Percentiles rank a stretch among this genome's conserved stretches.
These are phyloP conservation scores for Xylaria sp. DNA, from an alignment of 2,329 filamentous ascomycete genomes.

Conservation along the genomic window DNA sequence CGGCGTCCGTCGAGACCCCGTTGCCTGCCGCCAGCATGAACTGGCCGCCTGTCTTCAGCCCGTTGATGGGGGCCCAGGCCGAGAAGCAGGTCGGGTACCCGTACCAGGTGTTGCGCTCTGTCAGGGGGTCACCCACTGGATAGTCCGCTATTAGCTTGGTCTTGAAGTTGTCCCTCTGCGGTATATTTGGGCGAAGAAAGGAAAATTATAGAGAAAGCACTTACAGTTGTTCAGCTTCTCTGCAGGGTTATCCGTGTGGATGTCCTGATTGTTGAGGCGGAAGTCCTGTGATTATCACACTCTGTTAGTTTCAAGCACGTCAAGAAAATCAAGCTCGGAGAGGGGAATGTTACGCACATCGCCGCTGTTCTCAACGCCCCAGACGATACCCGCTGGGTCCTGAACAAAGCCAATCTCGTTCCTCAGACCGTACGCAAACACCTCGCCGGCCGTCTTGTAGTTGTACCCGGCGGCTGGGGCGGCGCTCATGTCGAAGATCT, in stretches of 20 bases:
- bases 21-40: conserved; percentile 40
- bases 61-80: conserved; percentile 60
- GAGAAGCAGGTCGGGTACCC: conserved; percentile 72
- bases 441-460: conserved; percentile 55
- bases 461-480: conserved; percentile 52
- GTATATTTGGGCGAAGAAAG: background rate
- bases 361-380: conserved; percentile 53
- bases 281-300: conserved; percentile 65
- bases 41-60: conserved; percentile 39
- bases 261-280: conserved; percentile 61
- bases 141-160: background rate
- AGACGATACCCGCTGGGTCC: conserved; percentile 55
- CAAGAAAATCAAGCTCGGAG: background rate
- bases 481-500: conserved; percentile 55
- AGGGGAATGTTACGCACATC: conserved; percentile 26
- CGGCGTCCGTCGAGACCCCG: conserved; percentile 35
- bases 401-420: conserved; percentile 72
- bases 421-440: conserved; percentile 60
- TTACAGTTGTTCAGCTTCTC: conserved; percentile 73
- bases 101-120: conserved; percentile 53
- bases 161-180: background rate
- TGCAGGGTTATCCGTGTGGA: conserved; percentile 70
- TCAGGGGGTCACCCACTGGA: conserved; percentile 48
- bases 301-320: conserved; percentile 50
- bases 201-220: conserved; percentile 7